Conservation (phyloP, 805 yeast species). For the Candida sphagnicola region DNA sequence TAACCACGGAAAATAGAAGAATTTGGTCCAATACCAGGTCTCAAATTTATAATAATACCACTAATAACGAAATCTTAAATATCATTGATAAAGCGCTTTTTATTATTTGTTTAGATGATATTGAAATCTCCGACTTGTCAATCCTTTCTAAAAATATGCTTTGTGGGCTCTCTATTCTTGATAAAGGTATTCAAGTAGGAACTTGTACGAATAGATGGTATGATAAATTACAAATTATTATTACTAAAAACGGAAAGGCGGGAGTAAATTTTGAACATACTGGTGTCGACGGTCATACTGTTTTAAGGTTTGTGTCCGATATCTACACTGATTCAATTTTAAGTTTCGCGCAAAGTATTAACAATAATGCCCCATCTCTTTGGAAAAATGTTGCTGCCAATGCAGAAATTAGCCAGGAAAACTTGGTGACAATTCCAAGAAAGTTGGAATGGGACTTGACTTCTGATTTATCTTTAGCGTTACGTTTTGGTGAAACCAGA, state of each 20-base stretch:
- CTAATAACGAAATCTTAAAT: slow-evolving; percentile 66
- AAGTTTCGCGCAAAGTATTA: slow-evolving; percentile 80
- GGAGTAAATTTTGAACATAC: slow-evolving; percentile 94
- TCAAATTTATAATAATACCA: slow-evolving; percentile 38
- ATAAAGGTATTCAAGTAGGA: slow-evolving; percentile 86
- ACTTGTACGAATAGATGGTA: slow-evolving; percentile 95
- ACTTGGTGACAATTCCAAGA: slow-evolving; percentile 64
- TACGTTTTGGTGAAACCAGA: slow-evolving; percentile 88
- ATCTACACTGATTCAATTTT: slow-evolving; percentile 88
- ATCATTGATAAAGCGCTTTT: slow-evolving; percentile 81
- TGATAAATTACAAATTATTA: slow-evolving; percentile 83
- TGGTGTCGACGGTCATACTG: slow-evolving; percentile 95
- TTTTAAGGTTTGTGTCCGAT: slow-evolving; percentile 80
- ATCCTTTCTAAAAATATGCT: slow-evolving; percentile 80
- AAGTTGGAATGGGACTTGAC: slow-evolving; percentile 87
- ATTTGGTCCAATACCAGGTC: slow-evolving; percentile 79
- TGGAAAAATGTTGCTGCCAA: slow-evolving; percentile 49
- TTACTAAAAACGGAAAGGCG: slow-evolving; percentile 85
- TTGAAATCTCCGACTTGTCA: slow-evolving; percentile 55
- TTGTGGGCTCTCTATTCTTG: slow-evolving; percentile 77
- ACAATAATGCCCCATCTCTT: slow-evolving; percentile 67
- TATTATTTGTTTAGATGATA: slow-evolving; percentile 78
- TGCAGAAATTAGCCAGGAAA: slow-evolving; percentile 13
- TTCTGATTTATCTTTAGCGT: slow-evolving; percentile 66
- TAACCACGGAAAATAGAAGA: slow-evolving; percentile 86